A percentile compares a stretch with the other conserved stretches of the same genome.
phyloP scores from a whole-genome alignment of 805 yeast species.

The Tetrapisispora phaffii region DNA sequence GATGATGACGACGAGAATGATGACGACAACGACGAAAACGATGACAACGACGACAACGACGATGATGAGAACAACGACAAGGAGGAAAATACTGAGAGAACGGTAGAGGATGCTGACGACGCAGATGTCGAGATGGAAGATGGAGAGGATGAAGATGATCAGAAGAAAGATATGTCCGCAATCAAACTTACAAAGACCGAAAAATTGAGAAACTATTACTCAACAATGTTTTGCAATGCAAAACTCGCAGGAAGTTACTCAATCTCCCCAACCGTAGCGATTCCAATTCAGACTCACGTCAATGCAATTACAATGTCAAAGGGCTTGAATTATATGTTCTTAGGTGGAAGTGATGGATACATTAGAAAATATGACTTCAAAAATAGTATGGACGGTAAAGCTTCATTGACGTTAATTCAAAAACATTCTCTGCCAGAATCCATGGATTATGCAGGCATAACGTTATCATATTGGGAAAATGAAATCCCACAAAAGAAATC shows the following conservation, averaged over 20 bases:
- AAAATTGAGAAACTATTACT: slow-evolving; percentile 25
- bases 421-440: slow-evolving; percentile 82
- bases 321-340: slow-evolving; percentile 77
- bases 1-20: slow-evolving; percentile 19
- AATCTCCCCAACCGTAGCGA: slow-evolving; percentile 76
- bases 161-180: not conserved
- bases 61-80: slow-evolving; percentile 11
- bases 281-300: slow-evolving; percentile 70
- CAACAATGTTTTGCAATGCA: slow-evolving; percentile 35
- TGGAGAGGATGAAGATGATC: slow-evolving; percentile 10
- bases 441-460: slow-evolving; percentile 72
- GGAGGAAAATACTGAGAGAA: slow-evolving; percentile 20
- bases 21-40: slow-evolving; percentile 19
- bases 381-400: slow-evolving; percentile 75
- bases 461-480: slow-evolving; percentile 88
- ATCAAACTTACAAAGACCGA: not conserved
- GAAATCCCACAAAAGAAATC: slow-evolving; percentile 66
- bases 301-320: slow-evolving; percentile 68
- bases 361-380: slow-evolving; percentile 82
- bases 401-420: slow-evolving; percentile 84
- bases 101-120: slow-evolving; percentile 9
- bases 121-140: slow-evolving; percentile 20
- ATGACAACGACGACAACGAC: slow-evolving; percentile 9
- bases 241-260: slow-evolving; percentile 49
- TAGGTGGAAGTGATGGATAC: slow-evolving; percentile 95